Evolutionary conservation across 345 rosid species (phyloP).

Genomic region (Theobroma cacao): DNA sequence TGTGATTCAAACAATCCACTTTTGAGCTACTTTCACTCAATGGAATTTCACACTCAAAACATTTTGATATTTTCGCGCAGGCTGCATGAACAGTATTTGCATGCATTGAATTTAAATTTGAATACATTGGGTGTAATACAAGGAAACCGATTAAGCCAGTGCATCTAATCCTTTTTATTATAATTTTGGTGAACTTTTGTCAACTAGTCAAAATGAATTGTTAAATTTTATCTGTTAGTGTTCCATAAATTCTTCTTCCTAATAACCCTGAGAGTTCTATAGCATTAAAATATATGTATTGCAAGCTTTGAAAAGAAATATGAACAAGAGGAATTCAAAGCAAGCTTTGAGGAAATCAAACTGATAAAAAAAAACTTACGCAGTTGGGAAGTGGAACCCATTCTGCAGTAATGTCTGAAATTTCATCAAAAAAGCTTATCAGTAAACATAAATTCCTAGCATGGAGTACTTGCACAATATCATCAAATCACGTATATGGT

Average conservation of each 20-base stretch:
- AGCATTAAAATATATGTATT: not conserved
- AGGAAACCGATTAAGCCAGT: not conserved
- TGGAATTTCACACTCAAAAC: not conserved
- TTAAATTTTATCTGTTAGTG: not conserved
- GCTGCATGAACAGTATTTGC: not conserved
- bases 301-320: not conserved
- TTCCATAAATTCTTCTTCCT: not conserved
- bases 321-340: not conserved
- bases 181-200: not conserved
- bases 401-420: conserved; percentile 77
- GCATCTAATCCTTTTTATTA: not conserved
- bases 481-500: not conserved
- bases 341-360: not conserved
- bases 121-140: not conserved
- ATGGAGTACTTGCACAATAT: conserved; percentile 5
- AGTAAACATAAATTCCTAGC: conserved; percentile 17
- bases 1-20: not conserved
- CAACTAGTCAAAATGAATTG: not conserved
- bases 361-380: conserved; percentile 38
- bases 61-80: not conserved
- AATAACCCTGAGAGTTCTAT: not conserved
- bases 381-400: conserved; percentile 63
- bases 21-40: not conserved
- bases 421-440: conserved; percentile 18
- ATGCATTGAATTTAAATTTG: not conserved